Base-by-base conservation (phyloP, 768 basidiomycete genomes). In the Podaxis carcinomalis region DNA sequence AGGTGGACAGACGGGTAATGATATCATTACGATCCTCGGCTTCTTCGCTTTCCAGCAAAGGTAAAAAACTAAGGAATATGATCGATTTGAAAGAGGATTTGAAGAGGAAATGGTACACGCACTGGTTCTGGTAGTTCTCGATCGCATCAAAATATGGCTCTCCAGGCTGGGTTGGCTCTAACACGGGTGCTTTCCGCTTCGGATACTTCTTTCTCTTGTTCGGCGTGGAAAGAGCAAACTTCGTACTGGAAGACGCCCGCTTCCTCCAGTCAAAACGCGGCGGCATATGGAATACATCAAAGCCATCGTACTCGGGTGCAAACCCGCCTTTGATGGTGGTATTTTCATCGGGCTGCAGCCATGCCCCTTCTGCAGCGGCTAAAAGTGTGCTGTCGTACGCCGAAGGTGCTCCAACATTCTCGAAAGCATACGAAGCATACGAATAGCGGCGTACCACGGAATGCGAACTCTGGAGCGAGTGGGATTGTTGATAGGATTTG, bases 191-290 rank as follows among this genome's bases (percentile, higher is more conserved):
- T 55, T 75, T 70, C 51, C 83, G 78, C 28, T 28, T 60, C 1
- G 56, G 51, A 47, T 58, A 50, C 35, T 40, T 36, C 36, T 46
- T 58, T 28, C 62, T 53, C 40, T 35, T 58, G 42, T 44, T 36
- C 9, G 62, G 51, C 35, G 51, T 58, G 16, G 62, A 57, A 27
- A 51, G 19, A 35, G 32, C 13, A 21, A 60, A 16, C 10, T 13
- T 32, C 60, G 63, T 36, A 58, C 83, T 75, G 13, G 86, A 87
- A 10, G 74, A 62, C 6, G 86, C 80, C 19, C 84, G 77, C 40
- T 76, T 66, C 44, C 85, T 77, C 88, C 89, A 90, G 66, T 89
- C 83, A 68, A 84, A 87, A 5, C 88, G 76, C 23, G 68, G 67
- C 27, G 63, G 59, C 4, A 66, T 70, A 23, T 16, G 25, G n/a